Conservation (phyloP, 2,329 filamentous ascomycete species). For the Curvularia lunata region DNA sequence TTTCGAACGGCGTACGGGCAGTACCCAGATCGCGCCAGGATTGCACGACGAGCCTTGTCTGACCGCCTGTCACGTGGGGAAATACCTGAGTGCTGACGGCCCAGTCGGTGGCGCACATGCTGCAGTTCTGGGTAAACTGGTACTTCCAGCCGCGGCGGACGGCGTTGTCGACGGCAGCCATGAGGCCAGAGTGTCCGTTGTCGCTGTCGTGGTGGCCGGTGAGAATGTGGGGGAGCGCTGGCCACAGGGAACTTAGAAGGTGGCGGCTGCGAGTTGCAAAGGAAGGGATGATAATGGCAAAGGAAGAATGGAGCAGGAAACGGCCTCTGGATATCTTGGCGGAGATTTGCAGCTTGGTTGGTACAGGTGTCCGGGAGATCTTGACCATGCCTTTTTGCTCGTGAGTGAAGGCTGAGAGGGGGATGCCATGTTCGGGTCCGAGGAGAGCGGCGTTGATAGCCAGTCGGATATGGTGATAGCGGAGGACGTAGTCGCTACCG, state of each 20-base stretch:
- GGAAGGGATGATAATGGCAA: conserved; percentile 24
- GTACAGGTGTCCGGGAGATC: conserved; percentile 24
- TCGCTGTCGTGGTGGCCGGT: conserved; percentile 33
- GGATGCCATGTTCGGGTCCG: conserved; percentile 36
- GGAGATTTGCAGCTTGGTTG: conserved; percentile 16
- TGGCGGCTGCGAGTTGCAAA: conserved; percentile 13
- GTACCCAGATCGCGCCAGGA: conserved; percentile 38
- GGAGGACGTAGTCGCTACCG: conserved; percentile 26
- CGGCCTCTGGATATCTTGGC: conserved; percentile 24
- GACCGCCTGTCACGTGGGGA: conserved; percentile 16
- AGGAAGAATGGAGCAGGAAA: conserved; percentile 32
- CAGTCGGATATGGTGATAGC: conserved; percentile 40
- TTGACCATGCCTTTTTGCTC: conserved; percentile 13
- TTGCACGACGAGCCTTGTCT: conserved; percentile 25
- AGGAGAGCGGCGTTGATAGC: conserved; percentile 28
- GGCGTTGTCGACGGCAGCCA: conserved; percentile 29
- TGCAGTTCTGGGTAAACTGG: conserved; percentile 28
- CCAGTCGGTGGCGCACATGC: conserved; percentile 38
- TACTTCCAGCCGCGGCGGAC: conserved; percentile 25
- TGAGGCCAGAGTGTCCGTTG: conserved; percentile 33
- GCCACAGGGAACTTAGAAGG: conserved; percentile 26
- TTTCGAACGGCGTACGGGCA: conserved; percentile 34
- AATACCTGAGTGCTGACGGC: conserved; percentile 16
- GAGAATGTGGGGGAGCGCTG: conserved; percentile 35
- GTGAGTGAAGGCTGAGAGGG: conserved; percentile 25